A percentile compares a stretch with the other conserved stretches of the same genome.
These are phyloP conservation scores for Xylaria sp. DNA, from an alignment of 2,329 filamentous ascomycete genomes.

Conservation along the genomic window DNA sequence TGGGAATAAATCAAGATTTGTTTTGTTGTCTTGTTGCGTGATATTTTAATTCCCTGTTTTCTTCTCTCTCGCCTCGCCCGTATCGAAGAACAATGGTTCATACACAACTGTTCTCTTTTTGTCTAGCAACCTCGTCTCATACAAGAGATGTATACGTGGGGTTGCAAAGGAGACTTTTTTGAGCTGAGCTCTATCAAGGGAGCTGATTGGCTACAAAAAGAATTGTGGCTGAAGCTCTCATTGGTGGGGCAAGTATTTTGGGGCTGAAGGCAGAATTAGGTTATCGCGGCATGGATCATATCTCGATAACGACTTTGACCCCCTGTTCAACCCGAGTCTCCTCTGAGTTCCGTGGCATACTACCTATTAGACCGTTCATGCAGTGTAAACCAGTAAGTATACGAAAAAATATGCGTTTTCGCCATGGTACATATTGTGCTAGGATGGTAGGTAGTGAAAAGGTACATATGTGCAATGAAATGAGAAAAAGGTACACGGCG, in stretches of 20 bases:
- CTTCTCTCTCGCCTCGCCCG: background rate
- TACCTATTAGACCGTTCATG: too few species aligned
- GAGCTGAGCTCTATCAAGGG: slow-evolving; percentile 35
- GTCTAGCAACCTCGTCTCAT: slow-evolving; percentile 8
- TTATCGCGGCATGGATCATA: background rate
- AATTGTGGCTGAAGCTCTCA: slow-evolving; percentile 39
- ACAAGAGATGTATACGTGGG: slow-evolving; percentile 31
- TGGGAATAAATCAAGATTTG: background rate
- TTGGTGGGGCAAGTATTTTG: slow-evolving; percentile 25
- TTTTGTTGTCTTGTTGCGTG: background rate
- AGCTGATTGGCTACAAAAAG: slow-evolving; percentile 31
- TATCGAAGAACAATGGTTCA: background rate
- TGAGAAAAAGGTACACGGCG: background rate
- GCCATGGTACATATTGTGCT: too few species aligned
- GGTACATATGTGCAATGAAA: too few species aligned
- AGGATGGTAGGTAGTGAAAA: too few species aligned
- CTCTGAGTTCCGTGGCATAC: background rate
- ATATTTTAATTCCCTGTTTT: background rate
- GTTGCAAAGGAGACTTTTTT: slow-evolving; percentile 39
- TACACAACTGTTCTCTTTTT: background rate
- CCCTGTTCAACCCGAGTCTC: background rate
- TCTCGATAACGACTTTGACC: background rate
- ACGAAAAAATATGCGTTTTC: too few species aligned
- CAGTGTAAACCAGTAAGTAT: too few species aligned
- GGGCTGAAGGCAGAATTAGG: slow-evolving; percentile 7